These are phyloP conservation scores for Aplosporella prunicola DNA, from an alignment of 2,329 filamentous ascomycete genomes.

Conservation along the genomic window DNA sequence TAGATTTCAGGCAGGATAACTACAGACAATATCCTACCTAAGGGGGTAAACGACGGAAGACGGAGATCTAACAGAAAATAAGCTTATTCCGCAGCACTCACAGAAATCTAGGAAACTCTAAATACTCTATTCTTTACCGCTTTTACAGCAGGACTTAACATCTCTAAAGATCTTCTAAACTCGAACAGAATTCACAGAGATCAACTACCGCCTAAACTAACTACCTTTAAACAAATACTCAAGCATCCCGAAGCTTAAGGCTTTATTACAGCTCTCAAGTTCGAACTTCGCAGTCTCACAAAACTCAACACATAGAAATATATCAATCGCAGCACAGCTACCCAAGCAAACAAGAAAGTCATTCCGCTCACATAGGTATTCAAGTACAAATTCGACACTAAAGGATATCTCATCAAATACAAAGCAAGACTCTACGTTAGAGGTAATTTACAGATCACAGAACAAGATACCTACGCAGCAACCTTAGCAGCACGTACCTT, in stretches of 20 bases:
- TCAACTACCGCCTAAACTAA: neutral
- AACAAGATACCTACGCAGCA: conserved; percentile 14
- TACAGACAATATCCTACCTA: too few relatives aligned
- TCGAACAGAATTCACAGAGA: neutral
- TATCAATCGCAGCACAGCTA: neutral
- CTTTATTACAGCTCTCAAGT: neutral
- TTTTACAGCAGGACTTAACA: too few relatives aligned
- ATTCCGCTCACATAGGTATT: conserved; percentile 13
- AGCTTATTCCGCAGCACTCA: too few relatives aligned
- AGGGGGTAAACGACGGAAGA: too few relatives aligned
- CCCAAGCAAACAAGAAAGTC: conserved; percentile 5
- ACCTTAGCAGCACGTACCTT: conserved; percentile 14
- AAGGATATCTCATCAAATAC: conserved; percentile 13
- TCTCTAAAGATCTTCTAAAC: too few relatives aligned
- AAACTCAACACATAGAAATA: neutral
- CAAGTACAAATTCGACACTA: conserved; percentile 14
- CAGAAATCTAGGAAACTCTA: too few relatives aligned
- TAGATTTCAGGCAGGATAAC: too few relatives aligned
- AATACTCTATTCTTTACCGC: too few relatives aligned
- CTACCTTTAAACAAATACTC: neutral
- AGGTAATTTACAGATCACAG: conserved; percentile 12
- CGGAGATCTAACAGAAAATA: too few relatives aligned
- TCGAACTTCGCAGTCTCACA: neutral
- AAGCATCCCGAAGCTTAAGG: neutral
- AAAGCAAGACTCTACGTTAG: conserved; percentile 14